These are phyloP conservation scores for Rutstroemia sp. DNA, from an alignment of 2,329 filamentous ascomycete genomes.

Conservation along the genomic window DNA sequence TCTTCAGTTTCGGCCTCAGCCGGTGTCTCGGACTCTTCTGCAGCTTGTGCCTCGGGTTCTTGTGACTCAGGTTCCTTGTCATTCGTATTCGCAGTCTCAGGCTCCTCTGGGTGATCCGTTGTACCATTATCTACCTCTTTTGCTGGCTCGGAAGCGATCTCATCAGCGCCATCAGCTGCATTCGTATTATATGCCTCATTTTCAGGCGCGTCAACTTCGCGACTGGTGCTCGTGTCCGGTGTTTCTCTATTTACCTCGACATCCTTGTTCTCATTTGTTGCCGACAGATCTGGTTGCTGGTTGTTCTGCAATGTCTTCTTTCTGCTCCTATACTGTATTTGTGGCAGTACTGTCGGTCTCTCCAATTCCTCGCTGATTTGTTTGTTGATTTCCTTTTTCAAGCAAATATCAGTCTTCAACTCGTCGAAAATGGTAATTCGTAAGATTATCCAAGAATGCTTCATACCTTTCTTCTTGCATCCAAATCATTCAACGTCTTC, in stretches of 20 bases:
- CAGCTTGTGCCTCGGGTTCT: not conserved
- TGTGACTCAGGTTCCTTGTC: not conserved
- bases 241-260: not conserved
- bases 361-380: constrained; percentile 24
- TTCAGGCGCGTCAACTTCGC: not conserved
- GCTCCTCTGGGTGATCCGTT: not conserved
- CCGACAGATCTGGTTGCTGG: not conserved
- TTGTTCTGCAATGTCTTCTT: constrained; percentile 11
- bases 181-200: not conserved
- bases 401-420: too few relatives aligned
- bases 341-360: constrained; percentile 20
- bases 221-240: not conserved
- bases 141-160: not conserved
- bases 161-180: not conserved
- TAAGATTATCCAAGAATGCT: not conserved
- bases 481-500: constrained; percentile 17
- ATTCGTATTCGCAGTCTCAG: not conserved
- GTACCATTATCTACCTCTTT: not conserved
- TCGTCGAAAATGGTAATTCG: not conserved
- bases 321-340: constrained; percentile 20
- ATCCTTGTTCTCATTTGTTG: not conserved
- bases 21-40: not conserved
- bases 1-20: too few relatives aligned
- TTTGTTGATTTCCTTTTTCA: constrained; percentile 24
- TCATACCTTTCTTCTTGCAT: constrained; percentile 22